Base-by-base conservation (phyloP, 2,329 filamentous ascomycete species). In the Aschersonia sp. region DNA sequence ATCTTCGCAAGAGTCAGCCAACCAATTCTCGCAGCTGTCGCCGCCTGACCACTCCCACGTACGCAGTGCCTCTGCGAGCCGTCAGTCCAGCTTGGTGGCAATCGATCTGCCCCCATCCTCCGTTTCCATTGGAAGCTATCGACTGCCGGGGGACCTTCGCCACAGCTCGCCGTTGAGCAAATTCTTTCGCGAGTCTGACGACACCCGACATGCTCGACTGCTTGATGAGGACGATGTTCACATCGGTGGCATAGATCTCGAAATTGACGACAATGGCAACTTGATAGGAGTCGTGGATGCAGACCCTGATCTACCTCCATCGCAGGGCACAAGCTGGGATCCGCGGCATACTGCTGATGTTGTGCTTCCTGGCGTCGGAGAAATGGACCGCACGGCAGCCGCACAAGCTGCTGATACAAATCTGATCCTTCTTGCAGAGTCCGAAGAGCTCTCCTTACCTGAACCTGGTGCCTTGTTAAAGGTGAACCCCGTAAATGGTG, bases 251-350 rank as follows among this genome's bases (percentile, higher is more conserved):
- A 64, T 71, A 53, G 68, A 67, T 2, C 61, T 77, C 30, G 65
- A 69, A n/a, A 69, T 78, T 46, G 73, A 76, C 50, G 67, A 61
- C 30, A 59, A 75, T 8, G 74, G 74, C 39, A 75, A 75, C 49
- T 56, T 76, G 37, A 54, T 72, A 41, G 63, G 63, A 30, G 52
- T 67, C 4, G 50, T 60, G 10, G 68, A 71, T 12, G 56, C 66
- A 14, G 68, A 72, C 43, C 61, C 61, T 22, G 67, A 71, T 37
- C 58, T 76, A 33, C 72, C 72, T 35, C 58, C 58, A 14, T 58
- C 72, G 45, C 49, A 42, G 14, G 33, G 30, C 44, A 46, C 45
- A 9, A 49, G 47, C 30, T 42, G 44, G 30, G 47, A 49, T 43
- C 42, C 47, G 31, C 43, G 47, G 14, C 49, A 45, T 41, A 9